Evolutionary conservation across 1,284 basidiomycete species (phyloP).

Genomic region (Pseudozyma pruni): DNA sequence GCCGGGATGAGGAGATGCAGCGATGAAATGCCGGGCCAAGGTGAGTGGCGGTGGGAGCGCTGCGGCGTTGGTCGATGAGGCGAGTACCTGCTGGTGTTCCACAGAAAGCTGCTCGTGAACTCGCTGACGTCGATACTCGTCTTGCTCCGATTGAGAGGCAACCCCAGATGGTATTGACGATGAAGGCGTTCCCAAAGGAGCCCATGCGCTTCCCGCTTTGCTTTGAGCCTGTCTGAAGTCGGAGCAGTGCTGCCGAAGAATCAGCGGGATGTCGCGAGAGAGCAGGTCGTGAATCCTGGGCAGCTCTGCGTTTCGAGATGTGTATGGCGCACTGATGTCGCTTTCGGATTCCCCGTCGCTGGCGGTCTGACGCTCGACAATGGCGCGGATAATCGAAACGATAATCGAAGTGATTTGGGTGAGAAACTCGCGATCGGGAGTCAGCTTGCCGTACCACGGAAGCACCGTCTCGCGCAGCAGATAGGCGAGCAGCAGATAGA

Average conservation of each 20-base stretch:
- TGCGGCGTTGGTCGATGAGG: not conserved
- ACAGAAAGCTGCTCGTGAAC: conserved; percentile 6
- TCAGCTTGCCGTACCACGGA: conserved; percentile 55
- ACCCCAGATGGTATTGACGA: not conserved
- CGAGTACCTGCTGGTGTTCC: conserved; percentile 2
- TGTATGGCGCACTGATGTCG: conserved; percentile 17
- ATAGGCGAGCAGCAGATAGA: conserved; percentile 47
- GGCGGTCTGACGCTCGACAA: conserved; percentile 16
- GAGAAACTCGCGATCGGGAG: conserved; percentile 51
- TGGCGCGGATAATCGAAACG: conserved; percentile 19
- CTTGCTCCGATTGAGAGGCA: conserved; percentile 6
- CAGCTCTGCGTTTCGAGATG: conserved; percentile 1
- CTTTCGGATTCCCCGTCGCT: conserved; percentile 1
- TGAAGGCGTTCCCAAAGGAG: conserved; percentile 19
- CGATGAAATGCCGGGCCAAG: conserved; percentile 25
- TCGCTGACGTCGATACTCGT: conserved; percentile 15
- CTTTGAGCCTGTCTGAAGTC: conserved; percentile 29
- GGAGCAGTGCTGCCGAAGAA: conserved; percentile 37
- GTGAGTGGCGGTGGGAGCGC: conserved; percentile 4
- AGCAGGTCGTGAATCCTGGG: conserved; percentile 29
- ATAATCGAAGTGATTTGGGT: conserved; percentile 40
- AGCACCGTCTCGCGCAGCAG: conserved; percentile 51
- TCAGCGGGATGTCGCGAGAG: conserved; percentile 39
- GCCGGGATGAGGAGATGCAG: conserved; percentile 38
- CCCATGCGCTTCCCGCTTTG: conserved; percentile 30